Conservation (phyloP, 768 basidiomycete genomes). For the Lyophyllum atratum region DNA sequence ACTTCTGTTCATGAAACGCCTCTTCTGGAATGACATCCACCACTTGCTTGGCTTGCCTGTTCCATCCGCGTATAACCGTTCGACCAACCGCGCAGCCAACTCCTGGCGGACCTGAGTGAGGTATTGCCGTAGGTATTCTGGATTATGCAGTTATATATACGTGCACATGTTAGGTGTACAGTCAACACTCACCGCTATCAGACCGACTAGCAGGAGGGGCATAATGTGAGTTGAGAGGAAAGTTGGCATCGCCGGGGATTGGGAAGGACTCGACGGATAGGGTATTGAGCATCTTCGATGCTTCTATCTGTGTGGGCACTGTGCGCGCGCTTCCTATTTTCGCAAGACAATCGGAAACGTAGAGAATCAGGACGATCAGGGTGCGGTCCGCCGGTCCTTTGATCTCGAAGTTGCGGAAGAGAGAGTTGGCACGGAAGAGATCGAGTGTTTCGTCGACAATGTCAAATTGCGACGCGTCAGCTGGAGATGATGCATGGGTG, state of each 20-base stretch:
- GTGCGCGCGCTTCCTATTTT: slow-evolving; percentile 79
- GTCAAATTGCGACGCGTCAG: slow-evolving; percentile 77
- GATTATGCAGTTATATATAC: slow-evolving; percentile 12
- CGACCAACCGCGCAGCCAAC: slow-evolving; percentile 81
- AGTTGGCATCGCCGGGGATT: slow-evolving; percentile 94
- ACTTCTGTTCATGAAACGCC: slow-evolving; percentile 93
- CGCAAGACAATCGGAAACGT: slow-evolving; percentile 94
- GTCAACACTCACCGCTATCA: slow-evolving; percentile 67
- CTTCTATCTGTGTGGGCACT: slow-evolving; percentile 78
- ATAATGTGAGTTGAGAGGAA: slow-evolving; percentile 91
- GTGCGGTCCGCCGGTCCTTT: slow-evolving; percentile 96
- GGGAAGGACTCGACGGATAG: slow-evolving; percentile 92
- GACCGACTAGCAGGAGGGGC: slow-evolving; percentile 72
- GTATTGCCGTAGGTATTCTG: slow-evolving; percentile 90
- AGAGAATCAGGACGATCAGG: slow-evolving; percentile 96
- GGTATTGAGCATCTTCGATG: slow-evolving; percentile 85
- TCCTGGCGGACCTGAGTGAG: slow-evolving; percentile 93
- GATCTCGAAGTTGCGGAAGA: slow-evolving; percentile 99
- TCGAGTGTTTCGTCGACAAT: slow-evolving; percentile 96
- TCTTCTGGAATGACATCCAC: slow-evolving; percentile 99
- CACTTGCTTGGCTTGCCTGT: slow-evolving; percentile 97
- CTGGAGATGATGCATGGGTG: slow-evolving; percentile 39
- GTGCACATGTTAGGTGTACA: neutral
- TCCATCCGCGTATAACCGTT: slow-evolving; percentile 89
- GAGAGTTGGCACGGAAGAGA: slow-evolving; percentile 97